Conservation (phyloP, 2,329 filamentous ascomycete genomes). For the Claviceps arundinis region DNA sequence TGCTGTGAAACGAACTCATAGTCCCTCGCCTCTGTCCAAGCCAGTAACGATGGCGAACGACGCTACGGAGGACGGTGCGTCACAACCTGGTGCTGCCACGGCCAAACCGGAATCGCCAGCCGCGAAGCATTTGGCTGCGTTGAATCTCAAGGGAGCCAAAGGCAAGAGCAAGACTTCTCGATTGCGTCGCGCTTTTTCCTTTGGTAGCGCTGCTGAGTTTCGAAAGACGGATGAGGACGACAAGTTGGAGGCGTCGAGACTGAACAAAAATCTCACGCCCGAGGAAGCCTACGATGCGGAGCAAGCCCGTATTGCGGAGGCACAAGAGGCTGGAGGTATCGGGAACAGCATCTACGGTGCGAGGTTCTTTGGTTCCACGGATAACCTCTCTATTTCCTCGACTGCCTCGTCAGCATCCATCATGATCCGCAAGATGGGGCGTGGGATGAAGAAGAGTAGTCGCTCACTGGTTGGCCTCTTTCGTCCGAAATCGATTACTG, state of each 20-base stretch:
- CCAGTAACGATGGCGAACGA: constrained; percentile 50
- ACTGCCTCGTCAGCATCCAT: constrained; percentile 82
- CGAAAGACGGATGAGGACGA: constrained; percentile 49
- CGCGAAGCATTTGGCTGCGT: constrained; percentile 71
- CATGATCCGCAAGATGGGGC: constrained; percentile 97
- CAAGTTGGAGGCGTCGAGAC: constrained; percentile 31
- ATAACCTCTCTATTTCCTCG: constrained; percentile 85
- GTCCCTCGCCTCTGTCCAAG: constrained; percentile 62
- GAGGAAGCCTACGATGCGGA: constrained; percentile 68
- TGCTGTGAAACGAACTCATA: constrained; percentile 49
- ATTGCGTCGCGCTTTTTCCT: constrained; percentile 84
- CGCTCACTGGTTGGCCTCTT: constrained; percentile 89
- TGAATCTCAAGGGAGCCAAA: constrained; percentile 67
- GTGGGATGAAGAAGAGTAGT: constrained; percentile 90
- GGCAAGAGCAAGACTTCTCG: constrained; percentile 77
- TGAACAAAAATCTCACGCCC: constrained; percentile 50
- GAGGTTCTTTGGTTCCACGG: constrained; percentile 80
- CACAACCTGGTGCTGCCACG: constrained; percentile 20
- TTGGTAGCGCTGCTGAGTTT: constrained; percentile 88
- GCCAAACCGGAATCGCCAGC: constrained; percentile 50
- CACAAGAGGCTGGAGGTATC: constrained; percentile 83
- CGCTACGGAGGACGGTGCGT: constrained; percentile 29
- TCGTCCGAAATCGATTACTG: constrained; percentile 82
- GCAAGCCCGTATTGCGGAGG: constrained; percentile 79
- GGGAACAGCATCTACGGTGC: constrained; percentile 90